Conservation (phyloP, 2,329 filamentous ascomycete genomes). For the Akanthomyces uredinophilus region DNA sequence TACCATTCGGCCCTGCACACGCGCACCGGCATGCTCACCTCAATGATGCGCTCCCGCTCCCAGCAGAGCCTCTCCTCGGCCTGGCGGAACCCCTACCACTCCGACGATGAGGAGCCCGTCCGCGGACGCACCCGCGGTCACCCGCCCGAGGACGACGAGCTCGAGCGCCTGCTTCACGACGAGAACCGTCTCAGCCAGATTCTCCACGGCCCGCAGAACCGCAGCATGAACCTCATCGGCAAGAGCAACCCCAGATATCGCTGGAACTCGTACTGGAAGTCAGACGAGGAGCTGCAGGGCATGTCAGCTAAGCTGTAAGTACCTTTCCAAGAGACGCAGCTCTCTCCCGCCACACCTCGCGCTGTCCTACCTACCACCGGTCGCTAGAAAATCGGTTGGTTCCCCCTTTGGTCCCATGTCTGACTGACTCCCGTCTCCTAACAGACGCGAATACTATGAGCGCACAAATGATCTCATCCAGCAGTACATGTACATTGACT, state of each 20-base stretch:
- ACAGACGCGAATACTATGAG: slow-evolving; percentile 76
- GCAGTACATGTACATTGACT: slow-evolving; percentile 91
- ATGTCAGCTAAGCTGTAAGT: slow-evolving; percentile 66
- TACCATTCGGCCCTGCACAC: slow-evolving; percentile 30
- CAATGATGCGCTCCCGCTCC: slow-evolving; percentile 36
- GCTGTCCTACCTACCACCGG: background rate
- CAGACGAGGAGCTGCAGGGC: slow-evolving; percentile 63
- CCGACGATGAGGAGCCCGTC: slow-evolving; percentile 19
- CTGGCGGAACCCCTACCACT: slow-evolving; percentile 18
- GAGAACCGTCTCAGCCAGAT: slow-evolving; percentile 56
- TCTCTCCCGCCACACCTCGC: background rate
- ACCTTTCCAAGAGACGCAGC: slow-evolving; percentile 6
- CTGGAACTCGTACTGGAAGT: slow-evolving; percentile 85
- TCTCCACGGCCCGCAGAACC: slow-evolving; percentile 65
- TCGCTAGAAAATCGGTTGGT: background rate
- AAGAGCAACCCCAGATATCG: slow-evolving; percentile 79
- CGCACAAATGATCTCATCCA: slow-evolving; percentile 83
- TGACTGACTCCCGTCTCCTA: slow-evolving; percentile 5
- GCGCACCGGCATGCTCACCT: slow-evolving; percentile 33
- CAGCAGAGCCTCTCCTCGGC: slow-evolving; percentile 28
- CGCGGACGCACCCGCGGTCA: slow-evolving; percentile 17
- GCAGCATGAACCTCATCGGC: slow-evolving; percentile 82
- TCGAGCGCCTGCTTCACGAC: slow-evolving; percentile 42
- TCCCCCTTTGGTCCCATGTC: background rate
- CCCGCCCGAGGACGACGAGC: slow-evolving; percentile 38